Evolutionary conservation across 129 eudicot genomes (phyloP).

Genomic region (Daucus carota): DNA sequence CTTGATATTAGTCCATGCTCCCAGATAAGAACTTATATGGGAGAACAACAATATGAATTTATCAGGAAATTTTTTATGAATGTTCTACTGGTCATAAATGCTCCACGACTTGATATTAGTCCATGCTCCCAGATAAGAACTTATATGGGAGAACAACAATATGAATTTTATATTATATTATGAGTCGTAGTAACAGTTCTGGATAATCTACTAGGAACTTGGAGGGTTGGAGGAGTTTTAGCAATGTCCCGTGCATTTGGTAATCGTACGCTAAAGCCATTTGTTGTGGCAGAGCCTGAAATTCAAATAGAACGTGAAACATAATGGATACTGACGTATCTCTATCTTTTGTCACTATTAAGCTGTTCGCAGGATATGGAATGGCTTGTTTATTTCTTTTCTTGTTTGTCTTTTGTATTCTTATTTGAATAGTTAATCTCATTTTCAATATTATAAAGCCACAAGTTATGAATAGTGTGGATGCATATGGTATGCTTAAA

Average conservation of each 20-base stretch:
- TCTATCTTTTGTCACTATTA: too few relatives aligned
- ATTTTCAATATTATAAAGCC: too few relatives aligned
- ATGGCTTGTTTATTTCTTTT: neutral
- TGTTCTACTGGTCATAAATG: too few relatives aligned
- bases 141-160: neutral
- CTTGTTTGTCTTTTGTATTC: neutral
- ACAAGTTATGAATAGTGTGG: too few relatives aligned
- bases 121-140: neutral
- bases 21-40: too few relatives aligned
- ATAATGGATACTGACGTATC: neutral
- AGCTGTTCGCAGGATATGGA: neutral
- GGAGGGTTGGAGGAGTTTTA: conserved; percentile 93
- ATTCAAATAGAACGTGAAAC: conserved; percentile 47
- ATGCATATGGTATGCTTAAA: too few relatives aligned
- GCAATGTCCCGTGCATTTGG: conserved; percentile 98
- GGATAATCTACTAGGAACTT: conserved; percentile 51
- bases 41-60: too few relatives aligned
- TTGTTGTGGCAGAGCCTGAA: conserved; percentile 88
- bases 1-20: neutral
- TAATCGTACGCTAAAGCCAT: conserved; percentile 81
- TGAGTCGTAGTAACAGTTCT: neutral
- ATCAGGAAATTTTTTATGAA: too few relatives aligned
- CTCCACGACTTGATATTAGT: too few relatives aligned
- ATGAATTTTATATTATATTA: neutral
- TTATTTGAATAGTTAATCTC: neutral